Evolutionary conservation across 768 basidiomycete genomes (phyloP), one percentile per base, ranked within the genome.

Genomic region (Ramaria sp.): DNA sequence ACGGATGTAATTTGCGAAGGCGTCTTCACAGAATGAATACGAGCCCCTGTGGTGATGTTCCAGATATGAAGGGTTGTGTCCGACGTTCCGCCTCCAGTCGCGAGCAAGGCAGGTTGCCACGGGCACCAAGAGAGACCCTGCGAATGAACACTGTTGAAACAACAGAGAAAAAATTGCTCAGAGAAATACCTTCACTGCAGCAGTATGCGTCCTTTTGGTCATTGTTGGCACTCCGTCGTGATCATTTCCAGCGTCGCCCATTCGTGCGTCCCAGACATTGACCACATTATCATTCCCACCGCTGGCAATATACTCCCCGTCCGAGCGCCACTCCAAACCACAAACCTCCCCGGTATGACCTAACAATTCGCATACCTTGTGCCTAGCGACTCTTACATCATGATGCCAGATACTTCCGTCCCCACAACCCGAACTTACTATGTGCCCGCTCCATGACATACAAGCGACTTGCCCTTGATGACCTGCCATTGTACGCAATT

Each of bases 241-340:
- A 25, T 37, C 34, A 32, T 55, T 34, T 48, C 49, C 52, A 30
- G 76, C 76, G 57, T 80, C 78, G 0, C 80, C 79, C 0, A 88
- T 72, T 52, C 88, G 77, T 5, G 85, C 88, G 61, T 99, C 95
- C 95, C 95, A 99, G 48, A 96, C 85, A 63, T 96, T 95, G 52
- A 98, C 93, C 18, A 96, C 92, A 59, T 98, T 97, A 67, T 98
- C 96, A 64, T 98, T 96, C 0, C 93, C 95, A 1, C 95, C 95
- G 60, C 89, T 92, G 0, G 95, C 95, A 22, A 99, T 75, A 18
- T 95, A 72, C 66, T 92, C 85, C 0, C 93, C 91, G 60, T 94
- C 94, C 1, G 73, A 64, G 44, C 93, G 74, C 93, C 93, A 98
- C 55, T 82, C 83, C 50, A 98, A 64, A 2, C 94, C 92, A 64